Conservation (phyloP, 129 eudicot genomes). For the Chrysanthemum seticuspe region DNA sequence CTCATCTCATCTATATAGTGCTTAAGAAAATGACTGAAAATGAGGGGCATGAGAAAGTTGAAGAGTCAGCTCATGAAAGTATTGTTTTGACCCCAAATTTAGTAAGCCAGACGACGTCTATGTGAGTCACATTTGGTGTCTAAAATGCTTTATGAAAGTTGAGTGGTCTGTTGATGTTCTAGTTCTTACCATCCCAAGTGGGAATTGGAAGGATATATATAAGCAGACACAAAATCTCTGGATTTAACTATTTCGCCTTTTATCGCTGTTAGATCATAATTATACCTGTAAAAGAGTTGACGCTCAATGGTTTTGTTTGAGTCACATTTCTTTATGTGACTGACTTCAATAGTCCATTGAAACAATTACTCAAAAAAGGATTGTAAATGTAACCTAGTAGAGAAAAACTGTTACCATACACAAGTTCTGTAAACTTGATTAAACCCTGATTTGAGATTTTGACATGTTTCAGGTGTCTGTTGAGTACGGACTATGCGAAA, state of each 20-base stretch:
- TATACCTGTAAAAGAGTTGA: background rate
- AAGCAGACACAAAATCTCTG: background rate
- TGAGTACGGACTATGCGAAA: constrained; percentile 92
- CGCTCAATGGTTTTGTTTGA: too few species aligned
- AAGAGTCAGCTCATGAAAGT: background rate
- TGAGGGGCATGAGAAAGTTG: background rate
- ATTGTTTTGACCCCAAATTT: background rate
- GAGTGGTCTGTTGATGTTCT: background rate
- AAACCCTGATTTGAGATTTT: constrained; percentile 8
- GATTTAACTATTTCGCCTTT: too few species aligned
- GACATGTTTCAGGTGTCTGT: constrained; percentile 62
- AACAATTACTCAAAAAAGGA: too few species aligned
- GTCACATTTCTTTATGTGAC: too few species aligned
- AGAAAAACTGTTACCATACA: too few species aligned
- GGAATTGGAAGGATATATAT: background rate
- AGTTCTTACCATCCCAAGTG: background rate
- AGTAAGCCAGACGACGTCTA: background rate
- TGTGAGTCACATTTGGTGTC: background rate
- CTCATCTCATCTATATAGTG: background rate
- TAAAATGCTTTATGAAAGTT: background rate
- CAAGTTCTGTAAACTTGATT: too few species aligned
- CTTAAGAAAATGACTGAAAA: background rate
- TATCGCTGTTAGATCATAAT: constrained; percentile 1
- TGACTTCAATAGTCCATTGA: too few species aligned
- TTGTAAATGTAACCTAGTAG: too few species aligned